Base-by-base conservation (phyloP, 1,139 yeast genomes). In the Scheffersomyces cryptocercus region DNA sequence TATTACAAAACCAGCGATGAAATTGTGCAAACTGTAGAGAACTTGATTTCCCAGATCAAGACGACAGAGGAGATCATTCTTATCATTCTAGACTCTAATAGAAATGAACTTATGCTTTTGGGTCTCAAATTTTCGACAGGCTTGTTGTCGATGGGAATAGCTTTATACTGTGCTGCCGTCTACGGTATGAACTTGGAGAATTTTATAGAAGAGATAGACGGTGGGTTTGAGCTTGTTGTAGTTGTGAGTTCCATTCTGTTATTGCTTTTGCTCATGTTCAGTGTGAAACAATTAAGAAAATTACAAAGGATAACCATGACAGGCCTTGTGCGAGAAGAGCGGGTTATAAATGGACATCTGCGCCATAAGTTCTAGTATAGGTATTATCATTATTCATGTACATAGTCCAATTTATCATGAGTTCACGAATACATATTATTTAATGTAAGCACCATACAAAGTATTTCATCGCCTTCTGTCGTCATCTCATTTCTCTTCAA, bases 21-120 rank as follows among this genome's bases (percentile, higher is more conserved):
- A 49, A 70, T 74, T 37, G 77, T 73, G 3, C 79, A 74, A 52
- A 73, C 75, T 3, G 71, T 68, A 8, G 70, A 69, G 41, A 70
- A 70, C 47, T 56, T 73, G 40, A 56, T 61, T 37, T 61, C 73
- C 1, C 78, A 74, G 52, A 72, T 75, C 32, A 70, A 64, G 49
- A 72, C 78, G 10, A 71, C 76, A 4, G 78, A 74, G 48, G 79
- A 74, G 48, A 72, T 74, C 46, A 73, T 74, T 34, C 70, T 70
- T 44, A 70, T 73, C 40, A 74, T 73, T 13, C 57, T 74, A 46
- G 79, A 74, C 46, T 68, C 79, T 3, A 74, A 74, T 51, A 58
- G 79, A 54, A 74, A 74, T 49, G 79, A 74, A 48, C 62, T 74
- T 46, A 74, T 74, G 79, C 57, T 74, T 34, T 55, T 74, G 34